Conservation (phyloP, 805 yeast genomes). For the Pachysolen tannophilus region DNA sequence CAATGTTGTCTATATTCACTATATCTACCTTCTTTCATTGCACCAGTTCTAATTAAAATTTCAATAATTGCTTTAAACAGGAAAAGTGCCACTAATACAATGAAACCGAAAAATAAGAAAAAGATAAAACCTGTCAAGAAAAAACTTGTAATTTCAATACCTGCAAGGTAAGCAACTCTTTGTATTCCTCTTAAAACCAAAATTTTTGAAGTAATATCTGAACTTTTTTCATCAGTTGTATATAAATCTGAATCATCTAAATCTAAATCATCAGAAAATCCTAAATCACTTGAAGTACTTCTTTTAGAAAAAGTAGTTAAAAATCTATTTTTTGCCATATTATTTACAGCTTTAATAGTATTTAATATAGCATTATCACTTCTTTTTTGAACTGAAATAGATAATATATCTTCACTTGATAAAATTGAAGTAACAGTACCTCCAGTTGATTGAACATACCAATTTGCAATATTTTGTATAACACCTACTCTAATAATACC, state of each 20-base stretch:
- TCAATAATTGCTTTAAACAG: conserved; percentile 67
- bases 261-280: conserved; percentile 43
- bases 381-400: conserved; percentile 79
- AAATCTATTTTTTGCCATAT: conserved; percentile 3
- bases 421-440: conserved; percentile 77
- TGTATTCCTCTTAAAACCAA: conserved; percentile 85
- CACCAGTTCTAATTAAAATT: conserved; percentile 46
- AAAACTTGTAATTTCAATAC: conserved; percentile 78
- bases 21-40: conserved; percentile 58
- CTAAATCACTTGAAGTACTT: conserved; percentile 31
- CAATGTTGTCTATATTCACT: conserved; percentile 75
- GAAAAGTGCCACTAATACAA: conserved; percentile 44
- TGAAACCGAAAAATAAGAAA: conserved; percentile 69
- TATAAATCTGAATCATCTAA: conserved; percentile 45
- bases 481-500: conserved; percentile 75
- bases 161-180: conserved; percentile 79
- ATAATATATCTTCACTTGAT: conserved; percentile 51
- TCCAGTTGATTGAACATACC: conserved; percentile 96
- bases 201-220: conserved; percentile 54
- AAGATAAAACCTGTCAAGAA: conserved; percentile 84
- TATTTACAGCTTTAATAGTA: conserved; percentile 10
- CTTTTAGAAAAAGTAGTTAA: conserved; percentile 22
- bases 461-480: conserved; percentile 77
- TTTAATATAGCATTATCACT: conserved; percentile 8
- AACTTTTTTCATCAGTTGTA: conserved; percentile 63